Percentiles rank a stretch among this genome's conserved stretches.
phyloP scores from a whole-genome alignment of 805 yeast genomes.

The Jamesozyma lodderae region DNA sequence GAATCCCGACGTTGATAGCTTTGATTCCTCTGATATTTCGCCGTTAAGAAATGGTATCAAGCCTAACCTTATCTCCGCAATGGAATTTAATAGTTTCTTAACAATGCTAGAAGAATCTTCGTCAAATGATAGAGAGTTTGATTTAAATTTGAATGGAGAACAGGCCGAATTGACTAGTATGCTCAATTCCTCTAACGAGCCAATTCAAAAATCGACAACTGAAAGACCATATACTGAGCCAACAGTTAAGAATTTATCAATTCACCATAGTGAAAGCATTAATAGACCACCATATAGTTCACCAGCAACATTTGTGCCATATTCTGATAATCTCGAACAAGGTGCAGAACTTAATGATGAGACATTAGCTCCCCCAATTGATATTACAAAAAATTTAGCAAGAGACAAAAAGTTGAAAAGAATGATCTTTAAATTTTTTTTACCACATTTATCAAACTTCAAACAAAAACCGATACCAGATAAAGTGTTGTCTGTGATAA shows the following conservation, averaged over 20 bases:
- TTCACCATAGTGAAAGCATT: background rate
- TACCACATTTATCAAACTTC: conserved; percentile 31
- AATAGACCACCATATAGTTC: conserved; percentile 10
- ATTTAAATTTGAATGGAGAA: background rate
- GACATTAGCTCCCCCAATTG: background rate
- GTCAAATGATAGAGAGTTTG: background rate
- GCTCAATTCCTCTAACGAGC: background rate
- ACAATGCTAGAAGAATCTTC: conserved; percentile 20
- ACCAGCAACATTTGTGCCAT: conserved; percentile 22
- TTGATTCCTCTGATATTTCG: conserved; percentile 1
- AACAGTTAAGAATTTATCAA: background rate
- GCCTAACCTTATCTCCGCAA: conserved; percentile 25
- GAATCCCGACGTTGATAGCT: background rate
- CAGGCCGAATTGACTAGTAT: conserved; percentile 8
- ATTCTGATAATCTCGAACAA: conserved; percentile 14
- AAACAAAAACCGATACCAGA: conserved; percentile 19
- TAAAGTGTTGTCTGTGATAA: conserved; percentile 24
- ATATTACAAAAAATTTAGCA: background rate
- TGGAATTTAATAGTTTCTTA: conserved; percentile 24
- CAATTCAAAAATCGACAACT: background rate
- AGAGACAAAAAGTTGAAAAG: conserved; percentile 5
- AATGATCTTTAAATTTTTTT: conserved; percentile 10
- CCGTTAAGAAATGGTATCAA: conserved; percentile 12
- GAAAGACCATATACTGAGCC: conserved; percentile 18
- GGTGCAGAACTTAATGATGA: background rate